These are phyloP conservation scores for Fusarium irregulare DNA, from an alignment of 2,329 filamentous ascomycete genomes.

Conservation along the genomic window DNA sequence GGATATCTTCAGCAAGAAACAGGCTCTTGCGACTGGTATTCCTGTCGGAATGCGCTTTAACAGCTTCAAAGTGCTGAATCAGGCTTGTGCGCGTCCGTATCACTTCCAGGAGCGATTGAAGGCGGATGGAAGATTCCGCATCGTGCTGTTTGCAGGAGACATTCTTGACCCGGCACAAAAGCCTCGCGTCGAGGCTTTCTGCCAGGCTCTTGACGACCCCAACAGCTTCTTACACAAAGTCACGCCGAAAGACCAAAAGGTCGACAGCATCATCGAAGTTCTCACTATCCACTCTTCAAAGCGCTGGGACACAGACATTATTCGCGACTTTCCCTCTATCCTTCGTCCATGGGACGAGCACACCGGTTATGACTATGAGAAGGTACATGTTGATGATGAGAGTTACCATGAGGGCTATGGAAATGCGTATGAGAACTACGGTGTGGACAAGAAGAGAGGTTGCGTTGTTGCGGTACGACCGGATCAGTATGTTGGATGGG, in stretches of 20 bases:
- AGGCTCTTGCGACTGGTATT: slow-evolving; percentile 18
- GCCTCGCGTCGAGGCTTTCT: background rate
- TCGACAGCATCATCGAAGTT: slow-evolving; percentile 46
- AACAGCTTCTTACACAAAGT: background rate
- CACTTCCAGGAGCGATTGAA: background rate
- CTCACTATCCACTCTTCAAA: slow-evolving; percentile 69
- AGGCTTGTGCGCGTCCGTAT: slow-evolving; percentile 62
- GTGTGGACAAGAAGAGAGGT: slow-evolving; percentile 63
- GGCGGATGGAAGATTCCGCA: background rate
- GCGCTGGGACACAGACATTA: slow-evolving; percentile 60
- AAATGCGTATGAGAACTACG: slow-evolving; percentile 66
- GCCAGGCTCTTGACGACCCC: background rate
- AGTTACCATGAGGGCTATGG: slow-evolving; percentile 66
- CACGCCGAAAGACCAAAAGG: background rate
- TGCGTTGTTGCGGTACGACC: slow-evolving; percentile 71
- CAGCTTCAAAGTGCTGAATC: slow-evolving; percentile 69
- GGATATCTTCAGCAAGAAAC: background rate
- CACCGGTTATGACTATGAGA: slow-evolving; percentile 67
- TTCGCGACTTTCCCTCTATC: slow-evolving; percentile 61
- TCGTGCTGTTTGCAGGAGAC: background rate
- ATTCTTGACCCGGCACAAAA: slow-evolving; percentile 68
- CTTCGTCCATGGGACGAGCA: slow-evolving; percentile 53
- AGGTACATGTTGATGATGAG: slow-evolving; percentile 66
- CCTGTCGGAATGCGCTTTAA: slow-evolving; percentile 67
- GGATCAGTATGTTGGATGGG: slow-evolving; percentile 70